phyloP scores from a whole-genome alignment of 2,329 filamentous ascomycete genomes.

The Ascochyta koolunga region DNA sequence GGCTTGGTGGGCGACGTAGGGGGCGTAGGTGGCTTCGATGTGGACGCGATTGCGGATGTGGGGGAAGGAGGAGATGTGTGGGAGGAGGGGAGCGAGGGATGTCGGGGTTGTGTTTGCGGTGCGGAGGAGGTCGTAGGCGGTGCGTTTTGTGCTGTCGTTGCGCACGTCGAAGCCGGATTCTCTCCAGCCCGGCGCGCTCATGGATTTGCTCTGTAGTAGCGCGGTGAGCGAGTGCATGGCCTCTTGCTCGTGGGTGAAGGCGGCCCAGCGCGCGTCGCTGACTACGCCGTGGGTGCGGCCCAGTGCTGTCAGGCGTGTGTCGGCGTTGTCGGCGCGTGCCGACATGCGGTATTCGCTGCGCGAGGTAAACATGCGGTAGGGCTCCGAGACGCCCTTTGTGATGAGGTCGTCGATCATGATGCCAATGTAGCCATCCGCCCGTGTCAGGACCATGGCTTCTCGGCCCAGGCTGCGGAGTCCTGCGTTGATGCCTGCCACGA shows the following conservation, averaged over 20 bases:
- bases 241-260: constrained; percentile 67
- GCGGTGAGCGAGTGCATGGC: constrained; percentile 71
- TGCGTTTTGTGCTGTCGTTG: constrained; percentile 69
- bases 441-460: constrained; percentile 69
- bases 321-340: constrained; percentile 91
- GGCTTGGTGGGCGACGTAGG: constrained; percentile 78
- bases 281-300: constrained; percentile 80
- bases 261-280: constrained; percentile 75
- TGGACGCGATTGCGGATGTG: constrained; percentile 72
- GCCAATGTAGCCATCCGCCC: constrained; percentile 93
- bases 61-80: constrained; percentile 60
- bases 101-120: constrained; percentile 61
- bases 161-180: constrained; percentile 72
- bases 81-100: constrained; percentile 64
- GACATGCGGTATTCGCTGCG: constrained; percentile 95
- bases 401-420: constrained; percentile 98
- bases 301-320: constrained; percentile 79
- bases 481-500: constrained; percentile 92
- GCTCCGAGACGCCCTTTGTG: constrained; percentile 95
- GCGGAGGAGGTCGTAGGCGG: constrained; percentile 80
- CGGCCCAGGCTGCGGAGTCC: constrained; percentile 76
- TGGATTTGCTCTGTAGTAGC: constrained; percentile 63
- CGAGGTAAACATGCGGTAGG: constrained; percentile 97
- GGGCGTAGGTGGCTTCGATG: constrained; percentile 85
- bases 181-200: constrained; percentile 71